Conservation (phyloP, 345 rosid species). For the Pistacia vera region DNA sequence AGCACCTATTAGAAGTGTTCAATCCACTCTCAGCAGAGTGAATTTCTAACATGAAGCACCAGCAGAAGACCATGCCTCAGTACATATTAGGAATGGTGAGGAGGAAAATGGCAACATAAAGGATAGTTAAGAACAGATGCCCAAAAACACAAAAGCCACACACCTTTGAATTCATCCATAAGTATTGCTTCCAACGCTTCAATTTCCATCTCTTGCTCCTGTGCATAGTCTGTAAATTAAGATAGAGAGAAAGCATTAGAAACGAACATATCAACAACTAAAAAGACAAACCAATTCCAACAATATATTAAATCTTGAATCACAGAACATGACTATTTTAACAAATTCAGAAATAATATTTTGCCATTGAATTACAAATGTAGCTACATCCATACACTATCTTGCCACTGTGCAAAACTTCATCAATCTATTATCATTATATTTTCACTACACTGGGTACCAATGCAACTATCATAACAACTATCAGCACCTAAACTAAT, state of each 20-base stretch:
- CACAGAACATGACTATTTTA: neutral
- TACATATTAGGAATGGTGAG: slow-evolving; percentile 1
- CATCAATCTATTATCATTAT: neutral
- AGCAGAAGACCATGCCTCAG: slow-evolving; percentile 13
- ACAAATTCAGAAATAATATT: neutral
- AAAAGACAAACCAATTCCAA: neutral
- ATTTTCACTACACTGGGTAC: neutral
- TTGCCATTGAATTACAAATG: neutral
- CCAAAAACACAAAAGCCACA: slow-evolving; percentile 1
- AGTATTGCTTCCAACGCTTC: slow-evolving; percentile 97
- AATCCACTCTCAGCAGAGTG: slow-evolving; percentile 91
- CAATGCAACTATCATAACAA: neutral
- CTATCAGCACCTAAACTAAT: neutral
- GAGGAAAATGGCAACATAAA: slow-evolving; percentile 15
- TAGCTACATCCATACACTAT: neutral
- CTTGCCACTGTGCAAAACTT: neutral
- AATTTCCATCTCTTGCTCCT: slow-evolving; percentile 97
- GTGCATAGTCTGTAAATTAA: slow-evolving; percentile 56
- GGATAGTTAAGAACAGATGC: slow-evolving; percentile 8
- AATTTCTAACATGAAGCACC: slow-evolving; percentile 56
- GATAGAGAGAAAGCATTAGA: neutral
- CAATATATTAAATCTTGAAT: neutral
- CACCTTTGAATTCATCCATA: slow-evolving; percentile 96
- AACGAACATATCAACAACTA: neutral
- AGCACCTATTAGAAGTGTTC: slow-evolving; percentile 83